Evolutionary conservation across 2,329 filamentous ascomycete species (phyloP).

Genomic region (Neofusicoccum sp.): DNA sequence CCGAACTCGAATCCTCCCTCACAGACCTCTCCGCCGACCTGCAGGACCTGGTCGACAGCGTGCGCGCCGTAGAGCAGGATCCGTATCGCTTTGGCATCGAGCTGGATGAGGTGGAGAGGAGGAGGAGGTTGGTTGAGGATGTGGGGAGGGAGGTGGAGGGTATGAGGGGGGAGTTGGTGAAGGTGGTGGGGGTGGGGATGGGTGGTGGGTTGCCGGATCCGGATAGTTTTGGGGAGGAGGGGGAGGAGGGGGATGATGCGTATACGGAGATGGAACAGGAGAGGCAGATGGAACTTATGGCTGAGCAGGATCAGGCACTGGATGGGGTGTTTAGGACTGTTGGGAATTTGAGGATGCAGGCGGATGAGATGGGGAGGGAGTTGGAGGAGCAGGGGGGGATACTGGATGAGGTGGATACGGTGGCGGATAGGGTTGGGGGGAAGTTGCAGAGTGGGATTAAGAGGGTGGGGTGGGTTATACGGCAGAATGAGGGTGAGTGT

Average conservation of each 20-base stretch:
- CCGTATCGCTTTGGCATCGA: constrained; percentile 86
- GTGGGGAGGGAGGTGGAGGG: constrained; percentile 84
- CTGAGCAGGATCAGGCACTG: constrained; percentile 88
- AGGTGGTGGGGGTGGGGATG: constrained; percentile 44
- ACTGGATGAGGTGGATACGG: constrained; percentile 77
- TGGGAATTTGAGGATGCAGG: constrained; percentile 84
- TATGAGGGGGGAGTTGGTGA: constrained; percentile 79
- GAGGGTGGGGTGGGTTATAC: constrained; percentile 80
- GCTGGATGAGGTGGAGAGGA: constrained; percentile 74
- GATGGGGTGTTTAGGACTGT: constrained; percentile 93
- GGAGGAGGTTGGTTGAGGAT: constrained; percentile 80
- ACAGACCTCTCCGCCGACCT: constrained; percentile 76
- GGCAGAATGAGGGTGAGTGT: constrained; percentile 80
- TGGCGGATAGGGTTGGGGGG: constrained; percentile 84
- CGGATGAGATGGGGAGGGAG: constrained; percentile 93
- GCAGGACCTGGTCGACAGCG: constrained; percentile 80
- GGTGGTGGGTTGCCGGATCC: constrained; percentile 33
- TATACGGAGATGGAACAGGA: constrained; percentile 63
- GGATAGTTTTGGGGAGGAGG: constrained; percentile 37
- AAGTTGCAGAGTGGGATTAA: constrained; percentile 83
- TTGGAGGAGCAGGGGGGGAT: constrained; percentile 91
- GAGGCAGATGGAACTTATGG: constrained; percentile 87
- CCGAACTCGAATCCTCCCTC: constrained; percentile 78
- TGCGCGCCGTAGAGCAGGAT: constrained; percentile 82
- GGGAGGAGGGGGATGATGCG: constrained; percentile 23